Percentiles rank a stretch among this genome's conserved stretches.
Evolutionary conservation across 768 basidiomycete genomes (phyloP).

Genomic region (Suillus americanus): DNA sequence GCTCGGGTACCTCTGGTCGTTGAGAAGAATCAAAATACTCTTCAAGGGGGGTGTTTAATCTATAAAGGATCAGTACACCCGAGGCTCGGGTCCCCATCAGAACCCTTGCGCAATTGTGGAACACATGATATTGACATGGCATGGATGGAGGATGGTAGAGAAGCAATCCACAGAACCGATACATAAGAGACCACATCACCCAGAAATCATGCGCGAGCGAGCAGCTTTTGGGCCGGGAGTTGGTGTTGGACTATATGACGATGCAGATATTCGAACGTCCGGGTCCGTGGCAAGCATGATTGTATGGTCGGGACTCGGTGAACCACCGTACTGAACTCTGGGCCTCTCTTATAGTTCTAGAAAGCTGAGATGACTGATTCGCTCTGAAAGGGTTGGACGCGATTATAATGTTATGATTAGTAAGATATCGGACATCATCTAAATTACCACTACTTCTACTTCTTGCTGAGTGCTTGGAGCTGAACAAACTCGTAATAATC

Average conservation of each 20-base stretch:
- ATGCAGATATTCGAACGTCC: background rate
- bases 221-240: background rate
- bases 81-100: too few relatives aligned
- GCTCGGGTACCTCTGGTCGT: too few relatives aligned
- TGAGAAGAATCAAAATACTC: too few relatives aligned
- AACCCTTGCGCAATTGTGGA: too few relatives aligned
- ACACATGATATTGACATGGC: too few relatives aligned
- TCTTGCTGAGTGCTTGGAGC: slow-evolving; percentile 68
- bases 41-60: too few relatives aligned
- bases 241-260: background rate
- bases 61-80: too few relatives aligned
- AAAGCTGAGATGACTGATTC: background rate
- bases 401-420: background rate
- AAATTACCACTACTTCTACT: slow-evolving; percentile 5
- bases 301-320: too few relatives aligned
- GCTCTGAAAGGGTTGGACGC: background rate
- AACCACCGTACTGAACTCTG: background rate
- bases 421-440: background rate
- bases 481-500: slow-evolving; percentile 89
- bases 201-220: background rate
- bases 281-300: background rate
- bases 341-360: background rate
- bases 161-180: too few relatives aligned
- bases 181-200: too few relatives aligned
- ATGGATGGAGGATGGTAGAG: too few relatives aligned